phyloP scores from a whole-genome alignment of 129 eudicot genomes.

The Artemisia argyi region DNA sequence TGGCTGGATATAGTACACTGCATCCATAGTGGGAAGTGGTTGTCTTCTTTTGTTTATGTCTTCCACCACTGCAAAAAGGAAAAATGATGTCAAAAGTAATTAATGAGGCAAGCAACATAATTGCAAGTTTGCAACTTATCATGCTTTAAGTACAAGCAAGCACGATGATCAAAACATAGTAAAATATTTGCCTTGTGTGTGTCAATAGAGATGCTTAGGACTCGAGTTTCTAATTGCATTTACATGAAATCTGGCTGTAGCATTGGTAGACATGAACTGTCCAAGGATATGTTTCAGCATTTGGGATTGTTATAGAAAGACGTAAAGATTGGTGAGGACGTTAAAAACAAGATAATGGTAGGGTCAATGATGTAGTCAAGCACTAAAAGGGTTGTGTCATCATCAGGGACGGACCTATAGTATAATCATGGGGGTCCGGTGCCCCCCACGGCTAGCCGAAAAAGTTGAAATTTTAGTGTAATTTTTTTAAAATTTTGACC shows the following conservation, averaged over 20 bases:
- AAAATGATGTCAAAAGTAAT: slow-evolving; percentile 8
- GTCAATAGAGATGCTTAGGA: slow-evolving; percentile 11
- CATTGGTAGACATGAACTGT: background rate
- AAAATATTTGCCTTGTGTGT: slow-evolving; percentile 2
- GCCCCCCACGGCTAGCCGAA: no score
- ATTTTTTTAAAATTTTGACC: no score
- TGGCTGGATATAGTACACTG: slow-evolving; percentile 94
- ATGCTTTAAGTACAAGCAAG: slow-evolving; percentile 5
- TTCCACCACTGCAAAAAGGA: slow-evolving; percentile 79
- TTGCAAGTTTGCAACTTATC: slow-evolving; percentile 9
- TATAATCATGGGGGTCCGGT: no score
- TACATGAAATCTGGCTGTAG: background rate
- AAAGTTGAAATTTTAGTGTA: no score
- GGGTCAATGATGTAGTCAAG: slow-evolving; percentile 21
- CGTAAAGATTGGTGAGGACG: slow-evolving; percentile 11
- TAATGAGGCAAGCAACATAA: slow-evolving; percentile 2
- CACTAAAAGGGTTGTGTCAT: background rate
- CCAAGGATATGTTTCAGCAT: slow-evolving; percentile 1
- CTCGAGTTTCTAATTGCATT: slow-evolving; percentile 6
- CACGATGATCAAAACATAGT: slow-evolving; percentile 8
- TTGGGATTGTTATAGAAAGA: slow-evolving; percentile 2
- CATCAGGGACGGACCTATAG: no score
- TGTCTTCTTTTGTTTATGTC: slow-evolving; percentile 93
- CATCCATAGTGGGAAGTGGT: slow-evolving; percentile 92
- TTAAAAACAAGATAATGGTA: background rate